phyloP scores from a whole-genome alignment of 1,284 basidiomycete species.

The Inonotus hispidus region DNA sequence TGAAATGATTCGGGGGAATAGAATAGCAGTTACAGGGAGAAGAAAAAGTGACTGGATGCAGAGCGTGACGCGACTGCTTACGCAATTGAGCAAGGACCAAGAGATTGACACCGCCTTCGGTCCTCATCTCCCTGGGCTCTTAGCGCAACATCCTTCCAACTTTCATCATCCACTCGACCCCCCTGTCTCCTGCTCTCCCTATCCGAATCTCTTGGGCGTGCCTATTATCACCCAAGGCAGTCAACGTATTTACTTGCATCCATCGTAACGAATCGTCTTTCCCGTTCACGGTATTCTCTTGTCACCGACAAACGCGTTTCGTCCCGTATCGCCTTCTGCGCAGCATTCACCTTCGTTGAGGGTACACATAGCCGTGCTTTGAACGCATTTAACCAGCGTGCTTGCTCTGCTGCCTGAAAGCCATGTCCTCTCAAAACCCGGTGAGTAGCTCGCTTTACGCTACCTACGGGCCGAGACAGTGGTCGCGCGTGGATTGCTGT shows the following conservation, averaged over 20 bases:
- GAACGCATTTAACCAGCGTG: not conserved
- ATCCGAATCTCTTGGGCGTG: no score
- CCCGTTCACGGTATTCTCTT: not conserved
- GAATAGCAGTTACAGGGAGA: not conserved
- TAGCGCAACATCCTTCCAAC: not conserved
- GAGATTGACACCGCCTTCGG: conserved; percentile 3
- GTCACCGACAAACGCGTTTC: not conserved
- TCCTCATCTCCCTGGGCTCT: conserved; percentile 1
- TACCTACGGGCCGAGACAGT: not conserved
- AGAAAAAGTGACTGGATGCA: no score
- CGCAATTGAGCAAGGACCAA: not conserved
- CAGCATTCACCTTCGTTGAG: not conserved
- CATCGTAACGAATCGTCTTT: not conserved
- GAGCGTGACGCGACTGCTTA: not conserved
- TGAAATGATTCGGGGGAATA: not conserved
- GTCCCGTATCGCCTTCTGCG: not conserved
- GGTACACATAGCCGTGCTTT: not conserved
- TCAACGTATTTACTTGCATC: not conserved
- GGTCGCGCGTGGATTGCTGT: not conserved
- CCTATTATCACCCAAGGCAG: not conserved
- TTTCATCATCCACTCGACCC: not conserved
- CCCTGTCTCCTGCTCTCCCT: not conserved
- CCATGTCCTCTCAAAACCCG: conserved; percentile 45
- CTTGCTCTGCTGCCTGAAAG: conserved; percentile 38
- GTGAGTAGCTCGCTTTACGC: conserved; percentile 35